Conservation (phyloP, 2,329 filamentous ascomycete species). For the Nectriaceae sp. region DNA sequence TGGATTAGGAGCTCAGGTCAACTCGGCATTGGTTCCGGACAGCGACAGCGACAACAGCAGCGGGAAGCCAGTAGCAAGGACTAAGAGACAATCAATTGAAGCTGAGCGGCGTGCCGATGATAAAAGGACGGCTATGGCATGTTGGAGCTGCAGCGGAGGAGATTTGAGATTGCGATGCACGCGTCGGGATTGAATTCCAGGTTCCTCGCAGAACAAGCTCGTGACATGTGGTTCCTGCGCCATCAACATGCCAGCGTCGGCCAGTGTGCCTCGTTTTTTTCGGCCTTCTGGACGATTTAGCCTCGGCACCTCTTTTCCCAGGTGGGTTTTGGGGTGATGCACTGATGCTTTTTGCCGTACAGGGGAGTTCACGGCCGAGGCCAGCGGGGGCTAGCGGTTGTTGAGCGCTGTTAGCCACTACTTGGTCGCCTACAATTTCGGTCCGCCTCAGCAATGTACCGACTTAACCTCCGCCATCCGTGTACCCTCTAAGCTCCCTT, state of each 20-base stretch:
- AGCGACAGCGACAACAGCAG: slow-evolving; percentile 15
- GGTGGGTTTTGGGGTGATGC: slow-evolving; percentile 13
- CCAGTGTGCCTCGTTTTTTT: slow-evolving; percentile 7
- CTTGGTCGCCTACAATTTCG: slow-evolving; percentile 3
- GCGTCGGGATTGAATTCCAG: slow-evolving; percentile 27
- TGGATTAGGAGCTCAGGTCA: slow-evolving; percentile 11
- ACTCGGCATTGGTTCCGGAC: slow-evolving; percentile 4
- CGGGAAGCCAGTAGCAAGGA: slow-evolving; percentile 16
- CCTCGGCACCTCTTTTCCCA: slow-evolving; percentile 24
- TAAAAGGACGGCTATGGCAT: neutral
- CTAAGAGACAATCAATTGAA: neutral
- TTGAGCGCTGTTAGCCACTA: slow-evolving; percentile 5
- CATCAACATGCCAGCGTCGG: slow-evolving; percentile 15
- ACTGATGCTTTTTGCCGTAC: too few relatives aligned
- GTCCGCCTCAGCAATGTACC: slow-evolving; percentile 5
- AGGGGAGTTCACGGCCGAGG: slow-evolving; percentile 24
- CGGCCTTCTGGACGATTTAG: slow-evolving; percentile 12
- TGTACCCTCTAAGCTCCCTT: slow-evolving; percentile 1
- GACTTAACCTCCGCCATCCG: slow-evolving; percentile 14
- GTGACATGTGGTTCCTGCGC: slow-evolving; percentile 29
- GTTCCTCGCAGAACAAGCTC: slow-evolving; percentile 14
- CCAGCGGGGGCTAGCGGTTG: slow-evolving; percentile 5
- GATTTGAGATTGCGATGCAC: slow-evolving; percentile 17
- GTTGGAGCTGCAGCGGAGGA: too few relatives aligned
- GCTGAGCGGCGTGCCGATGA: neutral